Conservation (phyloP, 495 filamentous ascomycete species). For the Hypoxylon rickii region DNA sequence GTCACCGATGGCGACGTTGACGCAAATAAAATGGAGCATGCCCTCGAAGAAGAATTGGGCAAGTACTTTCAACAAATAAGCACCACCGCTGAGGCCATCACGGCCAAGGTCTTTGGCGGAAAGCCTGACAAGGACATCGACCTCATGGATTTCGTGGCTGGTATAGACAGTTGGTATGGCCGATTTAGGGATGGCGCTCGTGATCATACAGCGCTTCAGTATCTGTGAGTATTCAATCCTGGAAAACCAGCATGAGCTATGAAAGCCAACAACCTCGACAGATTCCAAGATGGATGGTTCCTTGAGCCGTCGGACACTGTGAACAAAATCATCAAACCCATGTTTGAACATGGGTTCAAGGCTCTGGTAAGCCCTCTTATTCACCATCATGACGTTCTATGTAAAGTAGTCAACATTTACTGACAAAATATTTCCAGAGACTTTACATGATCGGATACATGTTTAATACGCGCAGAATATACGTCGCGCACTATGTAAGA, state of each 20-base stretch:
- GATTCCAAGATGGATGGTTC: neutral
- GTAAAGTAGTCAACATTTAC: neutral
- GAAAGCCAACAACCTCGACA: neutral
- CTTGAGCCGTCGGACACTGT: neutral
- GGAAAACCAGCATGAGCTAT: neutral
- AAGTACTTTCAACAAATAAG: neutral
- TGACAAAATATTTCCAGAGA: neutral
- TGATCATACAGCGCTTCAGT: neutral
- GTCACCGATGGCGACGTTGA: neutral
- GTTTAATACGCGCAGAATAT: neutral
- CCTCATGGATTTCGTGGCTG: neutral
- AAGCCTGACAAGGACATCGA: neutral
- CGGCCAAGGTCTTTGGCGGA: neutral
- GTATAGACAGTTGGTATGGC: neutral
- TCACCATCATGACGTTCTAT: neutral
- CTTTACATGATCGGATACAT: neutral
- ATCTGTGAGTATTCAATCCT: neutral
- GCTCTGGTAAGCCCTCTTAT: neutral
- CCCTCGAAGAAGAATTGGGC: neutral
- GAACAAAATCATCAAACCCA: neutral
- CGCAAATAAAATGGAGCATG: neutral
- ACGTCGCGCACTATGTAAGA: neutral
- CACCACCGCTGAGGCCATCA: neutral
- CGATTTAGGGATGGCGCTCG: neutral
- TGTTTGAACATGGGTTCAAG: neutral